Base-by-base conservation (phyloP, 805 yeast species). In the Pichia membranifaciens region DNA sequence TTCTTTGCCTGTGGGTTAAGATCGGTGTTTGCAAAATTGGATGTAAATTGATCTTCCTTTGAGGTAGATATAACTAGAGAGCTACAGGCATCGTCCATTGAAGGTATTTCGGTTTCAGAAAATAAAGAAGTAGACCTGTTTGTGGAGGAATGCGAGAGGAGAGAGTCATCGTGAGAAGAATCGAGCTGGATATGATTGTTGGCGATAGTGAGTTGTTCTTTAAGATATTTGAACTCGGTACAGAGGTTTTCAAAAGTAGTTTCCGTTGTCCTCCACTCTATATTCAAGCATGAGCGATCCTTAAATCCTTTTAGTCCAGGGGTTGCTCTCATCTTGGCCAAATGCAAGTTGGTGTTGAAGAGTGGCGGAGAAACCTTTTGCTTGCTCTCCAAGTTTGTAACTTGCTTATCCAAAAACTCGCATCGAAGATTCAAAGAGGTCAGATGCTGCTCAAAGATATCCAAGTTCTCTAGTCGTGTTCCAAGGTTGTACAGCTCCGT, bases 191-290 rank as follows among this genome's bases (percentile, higher is more conserved):
- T 18, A n/a, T 49, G 45, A 4, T 52, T 51, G 41, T 59, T 61
- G 3, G 61, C 58, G 6, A 54, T 38, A 21, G 39, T 38, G 10
- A 59, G 45, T 45, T 61, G 67, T 15, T 55, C 55, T n/a, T 46
- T 60, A 9, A 73, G 47, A 45, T 67, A 70, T 16, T 61, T 58
- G 48, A 62, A 73, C 51, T 74, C 78, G 41, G 68, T 54, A 32
- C 63, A 61, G 20, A 74, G 45, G 49, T 74, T 74, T 18, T 72
- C 75, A 38, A 71, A 57, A 3, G 76, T 73, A 2, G 76, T 72
- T 44, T 71, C 73, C 0, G 71, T 66, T 4, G 75, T 70, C 59
- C 68, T 64, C 73, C 73, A 69, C 47, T 71, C 70, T 28, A 71
- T 54, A 36, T 65, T 68, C 5, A 59, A 57, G 28, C 31, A 38